Evolutionary conservation across 208 protist genomes (phyloP).

Genomic region (Naegleria lovaniensis): DNA sequence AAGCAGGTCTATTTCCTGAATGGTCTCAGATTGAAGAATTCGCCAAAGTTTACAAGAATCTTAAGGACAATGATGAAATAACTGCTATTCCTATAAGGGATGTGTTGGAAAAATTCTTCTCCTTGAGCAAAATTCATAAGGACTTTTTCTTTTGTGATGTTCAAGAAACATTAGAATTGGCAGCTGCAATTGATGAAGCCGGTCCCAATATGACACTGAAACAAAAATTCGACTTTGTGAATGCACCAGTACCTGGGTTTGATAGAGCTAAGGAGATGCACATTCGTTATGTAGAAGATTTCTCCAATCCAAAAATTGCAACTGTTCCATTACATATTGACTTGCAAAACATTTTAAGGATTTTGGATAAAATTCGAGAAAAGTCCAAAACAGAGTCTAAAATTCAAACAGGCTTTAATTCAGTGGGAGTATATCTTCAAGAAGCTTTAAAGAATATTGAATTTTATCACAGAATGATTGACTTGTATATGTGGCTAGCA

Average conservation of each 20-base stretch:
- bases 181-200: neutral
- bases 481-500: neutral
- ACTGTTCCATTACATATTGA: neutral
- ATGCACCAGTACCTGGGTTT: neutral
- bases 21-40: neutral
- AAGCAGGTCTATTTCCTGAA: neutral
- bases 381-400: neutral
- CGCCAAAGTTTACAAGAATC: neutral
- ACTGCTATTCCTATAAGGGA: neutral
- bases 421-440: neutral
- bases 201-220: neutral
- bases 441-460: neutral
- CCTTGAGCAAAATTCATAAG: neutral
- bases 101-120: neutral
- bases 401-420: neutral
- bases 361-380: neutral
- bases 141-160: constrained; percentile 12
- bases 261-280: neutral
- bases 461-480: neutral
- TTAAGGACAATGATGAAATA: neutral
- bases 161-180: neutral
- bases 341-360: neutral
- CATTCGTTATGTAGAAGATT: neutral
- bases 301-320: neutral
- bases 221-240: neutral